Percentiles rank a stretch among this genome's conserved stretches.
These are phyloP conservation scores for Pterocarpus santalinus DNA, from an alignment of 306 rosid genomes.

Conservation along the genomic window DNA sequence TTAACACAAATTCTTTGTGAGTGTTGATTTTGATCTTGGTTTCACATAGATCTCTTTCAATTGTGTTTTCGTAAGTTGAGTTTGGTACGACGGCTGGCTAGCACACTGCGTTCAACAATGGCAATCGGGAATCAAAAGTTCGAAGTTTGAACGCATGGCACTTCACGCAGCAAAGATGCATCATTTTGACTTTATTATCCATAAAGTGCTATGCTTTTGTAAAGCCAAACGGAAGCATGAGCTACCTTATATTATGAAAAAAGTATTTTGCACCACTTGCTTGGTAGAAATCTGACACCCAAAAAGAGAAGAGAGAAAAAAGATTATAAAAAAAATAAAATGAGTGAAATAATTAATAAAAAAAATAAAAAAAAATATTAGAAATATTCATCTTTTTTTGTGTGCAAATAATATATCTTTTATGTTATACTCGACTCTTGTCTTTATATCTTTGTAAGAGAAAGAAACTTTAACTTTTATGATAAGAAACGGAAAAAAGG, in stretches of 20 bases:
- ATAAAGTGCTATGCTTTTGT: slow-evolving; percentile 31
- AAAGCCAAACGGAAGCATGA: slow-evolving; percentile 1
- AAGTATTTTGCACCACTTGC: too few relatives aligned
- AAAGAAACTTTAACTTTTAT: slow-evolving; percentile 13
- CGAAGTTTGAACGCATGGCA: slow-evolving; percentile 21
- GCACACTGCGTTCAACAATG: slow-evolving; percentile 1
- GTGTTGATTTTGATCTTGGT: background rate
- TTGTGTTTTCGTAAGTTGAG: background rate
- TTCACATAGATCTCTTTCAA: background rate
- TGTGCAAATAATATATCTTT: too few relatives aligned
- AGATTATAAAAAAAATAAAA: too few relatives aligned
- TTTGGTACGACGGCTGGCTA: background rate
- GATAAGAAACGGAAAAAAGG: background rate
- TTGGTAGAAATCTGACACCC: too few relatives aligned
- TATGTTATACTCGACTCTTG: background rate
- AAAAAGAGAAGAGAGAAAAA: too few relatives aligned
- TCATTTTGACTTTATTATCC: background rate
- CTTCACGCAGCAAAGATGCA: slow-evolving; percentile 1
- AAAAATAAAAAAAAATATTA: too few relatives aligned
- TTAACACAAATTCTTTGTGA: too few relatives aligned
- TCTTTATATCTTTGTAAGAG: background rate
- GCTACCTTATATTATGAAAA: background rate
- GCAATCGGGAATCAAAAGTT: background rate
- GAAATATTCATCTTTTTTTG: too few relatives aligned
- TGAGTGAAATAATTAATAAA: too few relatives aligned